Conservation (phyloP, 164 flowering plant species). For the Macadamia tetraphylla region DNA sequence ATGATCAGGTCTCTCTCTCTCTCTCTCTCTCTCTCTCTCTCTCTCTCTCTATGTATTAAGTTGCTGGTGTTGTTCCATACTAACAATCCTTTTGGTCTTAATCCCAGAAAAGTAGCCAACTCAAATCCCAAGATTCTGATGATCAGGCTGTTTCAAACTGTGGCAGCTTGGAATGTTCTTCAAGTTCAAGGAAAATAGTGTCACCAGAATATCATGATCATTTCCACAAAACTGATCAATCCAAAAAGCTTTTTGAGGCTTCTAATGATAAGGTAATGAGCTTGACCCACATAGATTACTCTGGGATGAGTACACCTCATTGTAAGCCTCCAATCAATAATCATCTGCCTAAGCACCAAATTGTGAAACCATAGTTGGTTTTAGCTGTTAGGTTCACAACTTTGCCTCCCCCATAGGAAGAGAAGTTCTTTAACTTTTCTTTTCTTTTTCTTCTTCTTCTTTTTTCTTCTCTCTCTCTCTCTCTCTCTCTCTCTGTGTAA, state of each 20-base stretch:
- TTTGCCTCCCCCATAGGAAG: background rate
- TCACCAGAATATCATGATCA: background rate
- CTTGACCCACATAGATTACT: slow-evolving; percentile 5
- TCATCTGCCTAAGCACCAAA: background rate
- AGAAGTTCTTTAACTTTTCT: background rate
- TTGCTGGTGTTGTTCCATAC: too few species aligned
- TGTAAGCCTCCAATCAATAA: background rate
- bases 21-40: slow-evolving; percentile 1
- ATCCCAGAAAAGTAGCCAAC: background rate
- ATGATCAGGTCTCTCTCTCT: slow-evolving; percentile 12
- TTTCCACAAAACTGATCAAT: background rate
- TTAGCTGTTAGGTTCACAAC: background rate
- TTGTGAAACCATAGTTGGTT: background rate
- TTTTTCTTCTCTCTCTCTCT: too few species aligned
- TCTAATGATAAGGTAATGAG: background rate
- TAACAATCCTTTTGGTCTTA: background rate
- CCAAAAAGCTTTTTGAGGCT: slow-evolving; percentile 5
- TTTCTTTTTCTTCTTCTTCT: too few species aligned
- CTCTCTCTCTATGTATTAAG: background rate
- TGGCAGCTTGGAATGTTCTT: slow-evolving; percentile 2
- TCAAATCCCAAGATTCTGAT: background rate
- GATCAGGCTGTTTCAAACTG: background rate
- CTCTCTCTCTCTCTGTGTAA: too few species aligned
- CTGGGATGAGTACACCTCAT: background rate
- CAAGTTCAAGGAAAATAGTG: background rate